These are phyloP conservation scores for Spathaspora sp. DNA, from an alignment of 805 yeast species.

Conservation along the genomic window DNA sequence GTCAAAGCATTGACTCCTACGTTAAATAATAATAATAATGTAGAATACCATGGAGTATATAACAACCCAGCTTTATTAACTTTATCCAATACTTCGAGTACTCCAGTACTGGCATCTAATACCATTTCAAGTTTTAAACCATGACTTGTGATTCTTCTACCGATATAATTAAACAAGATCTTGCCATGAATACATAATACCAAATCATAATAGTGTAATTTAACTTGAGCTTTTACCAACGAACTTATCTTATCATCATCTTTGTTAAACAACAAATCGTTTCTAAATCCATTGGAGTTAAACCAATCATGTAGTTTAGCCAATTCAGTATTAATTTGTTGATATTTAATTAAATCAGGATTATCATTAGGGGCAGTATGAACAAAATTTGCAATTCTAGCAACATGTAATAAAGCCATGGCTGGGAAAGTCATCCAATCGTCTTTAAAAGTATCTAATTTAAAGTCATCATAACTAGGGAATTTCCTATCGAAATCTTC, in stretches of 20 bases:
- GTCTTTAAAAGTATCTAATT: constrained; percentile 30
- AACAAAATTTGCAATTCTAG: constrained; percentile 34
- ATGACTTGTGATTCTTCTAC: constrained; percentile 23
- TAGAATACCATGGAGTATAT: constrained; percentile 52
- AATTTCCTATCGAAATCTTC: constrained; percentile 31
- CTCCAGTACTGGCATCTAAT: constrained; percentile 25
- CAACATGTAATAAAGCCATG: constrained; percentile 42
- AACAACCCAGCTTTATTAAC: constrained; percentile 24
- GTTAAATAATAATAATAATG: constrained; percentile 41
- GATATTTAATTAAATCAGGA: constrained; percentile 22
- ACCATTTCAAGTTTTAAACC: constrained; percentile 31
- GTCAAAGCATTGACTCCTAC: constrained; percentile 41
- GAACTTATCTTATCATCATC: constrained; percentile 10
- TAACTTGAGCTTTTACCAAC: constrained; percentile 32
- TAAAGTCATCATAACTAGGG: constrained; percentile 25
- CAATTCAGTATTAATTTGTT: constrained; percentile 30
- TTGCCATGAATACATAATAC: constrained; percentile 34
- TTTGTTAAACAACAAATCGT: constrained; percentile 17
- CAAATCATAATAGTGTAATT: constrained; percentile 37
- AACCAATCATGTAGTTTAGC: constrained; percentile 28
- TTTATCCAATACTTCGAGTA: constrained; percentile 25
- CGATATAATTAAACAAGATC: constrained; percentile 28
- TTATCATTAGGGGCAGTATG: constrained; percentile 26
- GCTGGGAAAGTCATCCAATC: constrained; percentile 49
- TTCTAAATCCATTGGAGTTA: constrained; percentile 29